Base-by-base conservation (phyloP, 176 grass and related monocot species). In the Musa beccarii region DNA sequence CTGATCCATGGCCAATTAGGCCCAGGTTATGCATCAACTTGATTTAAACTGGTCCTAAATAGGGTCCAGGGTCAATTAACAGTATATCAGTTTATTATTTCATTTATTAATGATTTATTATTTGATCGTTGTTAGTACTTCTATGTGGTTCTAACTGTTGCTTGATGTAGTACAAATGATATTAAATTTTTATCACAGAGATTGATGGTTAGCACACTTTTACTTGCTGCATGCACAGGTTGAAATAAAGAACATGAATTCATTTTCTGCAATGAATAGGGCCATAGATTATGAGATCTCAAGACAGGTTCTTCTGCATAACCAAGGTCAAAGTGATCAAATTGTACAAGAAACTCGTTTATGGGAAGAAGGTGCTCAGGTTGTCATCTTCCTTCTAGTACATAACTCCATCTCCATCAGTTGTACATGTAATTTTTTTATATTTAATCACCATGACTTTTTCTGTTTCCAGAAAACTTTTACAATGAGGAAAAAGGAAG, bases 221-320 rank as follows among this genome's bases (percentile, higher is more conserved):
- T 13, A 26, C 24, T 78, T 49, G 16, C 17, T 55, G 10, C 6
- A 22, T 70, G 51, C 23, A 64, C 84, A 96, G 92, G 88, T 96
- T 9, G 88, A 96, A 81, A 91, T 96, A 91, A 96, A 96, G 73
- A 96, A 89, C 59, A 96, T 96, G 92, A 96, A 91, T 82, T 96
- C 92, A 56, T 96, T 96, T 88, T 91, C 86, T 70, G 86, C 83
- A 53, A 96, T 96, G 87, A 96, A 77, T 72, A 91, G 89, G 66
- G 92, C 92, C 57, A 96, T 96, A 12, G 92, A 96, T 86, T 91
- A 89, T 83, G 92, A 96, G 81, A 96, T 89, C 51, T 83, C 84
- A 14, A 75, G 90, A 2, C 94, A 98, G 70, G 89, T 98, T 63
- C 75, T 89, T 86, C 90, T 98, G 49, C 84, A 93, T 66, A 90